phyloP scores from a whole-genome alignment of 495 filamentous ascomycete genomes.

The Aspergillus steynii region DNA sequence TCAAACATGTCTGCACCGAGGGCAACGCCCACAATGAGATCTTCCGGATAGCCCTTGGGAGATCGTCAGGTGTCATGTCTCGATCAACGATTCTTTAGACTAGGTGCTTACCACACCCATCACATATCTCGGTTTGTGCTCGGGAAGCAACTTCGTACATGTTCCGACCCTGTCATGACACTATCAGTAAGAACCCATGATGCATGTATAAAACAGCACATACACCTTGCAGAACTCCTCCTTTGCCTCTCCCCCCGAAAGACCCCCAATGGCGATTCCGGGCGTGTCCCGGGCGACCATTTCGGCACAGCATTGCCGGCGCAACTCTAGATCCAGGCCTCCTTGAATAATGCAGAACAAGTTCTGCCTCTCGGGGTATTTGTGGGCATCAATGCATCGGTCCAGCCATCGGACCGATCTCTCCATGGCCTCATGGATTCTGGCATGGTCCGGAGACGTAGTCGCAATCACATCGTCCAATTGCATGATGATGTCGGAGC shows the following conservation, averaged over 20 bases:
- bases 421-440: slow-evolving; percentile 94
- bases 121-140: slow-evolving; percentile 91
- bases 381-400: slow-evolving; percentile 89
- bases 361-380: slow-evolving; percentile 81
- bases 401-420: slow-evolving; percentile 98
- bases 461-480: slow-evolving; percentile 96
- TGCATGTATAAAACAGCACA: slow-evolving; percentile 7
- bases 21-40: slow-evolving; percentile 86
- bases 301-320: slow-evolving; percentile 77
- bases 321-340: slow-evolving; percentile 86
- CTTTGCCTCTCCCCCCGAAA: slow-evolving; percentile 83
- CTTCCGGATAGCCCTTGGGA: slow-evolving; percentile 81
- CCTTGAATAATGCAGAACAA: slow-evolving; percentile 99
- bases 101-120: slow-evolving; percentile 78
- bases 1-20: slow-evolving; percentile 99
- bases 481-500: slow-evolving; percentile 99
- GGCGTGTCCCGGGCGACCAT: slow-evolving; percentile 93
- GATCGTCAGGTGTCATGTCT: neutral
- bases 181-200: neutral
- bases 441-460: slow-evolving; percentile 79
- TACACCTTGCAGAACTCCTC: slow-evolving; percentile 62
- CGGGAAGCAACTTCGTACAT: slow-evolving; percentile 82
- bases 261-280: slow-evolving; percentile 92
- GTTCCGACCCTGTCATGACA: slow-evolving; percentile 66
- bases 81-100: neutral